phyloP scores from a whole-genome alignment of 768 basidiomycete species.

The Amyloporia xantha region DNA sequence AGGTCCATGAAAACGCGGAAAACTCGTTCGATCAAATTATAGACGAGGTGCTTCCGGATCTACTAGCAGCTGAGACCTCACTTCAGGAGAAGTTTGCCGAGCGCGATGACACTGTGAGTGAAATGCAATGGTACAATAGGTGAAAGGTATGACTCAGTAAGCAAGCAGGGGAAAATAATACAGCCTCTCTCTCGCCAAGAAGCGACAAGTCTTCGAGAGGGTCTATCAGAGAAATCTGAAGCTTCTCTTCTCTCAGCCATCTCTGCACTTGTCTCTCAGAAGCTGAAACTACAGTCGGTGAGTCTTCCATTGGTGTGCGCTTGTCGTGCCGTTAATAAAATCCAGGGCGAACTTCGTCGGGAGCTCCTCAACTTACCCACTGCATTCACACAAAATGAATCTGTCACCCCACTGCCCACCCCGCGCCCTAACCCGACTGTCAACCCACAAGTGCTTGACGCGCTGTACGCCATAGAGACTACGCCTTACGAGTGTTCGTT shows the following conservation, averaged over 20 bases:
- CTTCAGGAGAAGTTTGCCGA: conserved; percentile 18
- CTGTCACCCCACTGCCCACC: conserved; percentile 32
- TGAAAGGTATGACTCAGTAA: too few relatives aligned
- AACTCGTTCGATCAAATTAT: conserved; percentile 30
- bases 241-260: neutral
- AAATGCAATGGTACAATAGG: neutral
- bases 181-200: conserved; percentile 8
- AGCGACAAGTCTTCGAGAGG: conserved; percentile 2
- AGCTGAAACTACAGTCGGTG: conserved; percentile 13
- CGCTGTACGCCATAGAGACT: conserved; percentile 47
- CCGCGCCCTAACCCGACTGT: conserved; percentile 18
- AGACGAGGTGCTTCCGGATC: conserved; percentile 28
- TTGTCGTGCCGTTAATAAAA: neutral
- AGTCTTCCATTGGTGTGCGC: neutral
- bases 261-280: conserved; percentile 6
- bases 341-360: neutral
- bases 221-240: neutral
- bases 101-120: conserved; percentile 18
- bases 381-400: neutral
- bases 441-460: conserved; percentile 36
- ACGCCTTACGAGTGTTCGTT: conserved; percentile 67
- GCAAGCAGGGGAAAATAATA: neutral
- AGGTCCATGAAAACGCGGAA: conserved; percentile 4
- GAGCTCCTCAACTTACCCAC: conserved; percentile 3
- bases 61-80: conserved; percentile 24